Conservation (phyloP, 345 rosid genomes). For the Citrus cavaleriei region DNA sequence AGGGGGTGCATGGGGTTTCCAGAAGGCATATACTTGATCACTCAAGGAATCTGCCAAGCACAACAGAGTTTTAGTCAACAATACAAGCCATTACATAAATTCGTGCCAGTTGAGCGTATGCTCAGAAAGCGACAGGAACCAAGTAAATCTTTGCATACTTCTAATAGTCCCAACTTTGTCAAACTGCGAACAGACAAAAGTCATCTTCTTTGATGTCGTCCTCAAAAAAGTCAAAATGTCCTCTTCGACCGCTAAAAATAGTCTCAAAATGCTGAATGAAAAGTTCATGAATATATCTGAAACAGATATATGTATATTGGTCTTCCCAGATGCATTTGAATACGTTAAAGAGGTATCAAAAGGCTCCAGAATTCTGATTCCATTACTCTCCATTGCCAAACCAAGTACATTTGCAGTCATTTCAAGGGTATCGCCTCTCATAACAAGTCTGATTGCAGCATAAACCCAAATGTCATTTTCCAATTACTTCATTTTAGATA, state of each 20-base stretch:
- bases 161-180: slow-evolving; percentile 84
- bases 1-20: slow-evolving; percentile 94
- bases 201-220: slow-evolving; percentile 82
- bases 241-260: slow-evolving; percentile 92
- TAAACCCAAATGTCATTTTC: slow-evolving; percentile 18
- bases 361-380: slow-evolving; percentile 92
- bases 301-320: slow-evolving; percentile 66
- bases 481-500: neutral
- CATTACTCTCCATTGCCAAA: slow-evolving; percentile 94
- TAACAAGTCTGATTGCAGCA: slow-evolving; percentile 51
- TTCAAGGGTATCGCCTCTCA: slow-evolving; percentile 74
- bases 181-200: slow-evolving; percentile 78
- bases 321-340: slow-evolving; percentile 90
- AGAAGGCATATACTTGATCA: slow-evolving; percentile 72
- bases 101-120: neutral
- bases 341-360: slow-evolving; percentile 73
- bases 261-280: slow-evolving; percentile 87
- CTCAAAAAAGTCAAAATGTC: slow-evolving; percentile 84
- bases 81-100: slow-evolving; percentile 4
- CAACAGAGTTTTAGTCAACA: slow-evolving; percentile 22
- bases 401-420: slow-evolving; percentile 79
- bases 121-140: slow-evolving; percentile 1
- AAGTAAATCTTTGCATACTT: slow-evolving; percentile 42
- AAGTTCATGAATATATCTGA: slow-evolving; percentile 93
- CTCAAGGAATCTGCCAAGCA: slow-evolving; percentile 50